Base-by-base conservation (phyloP, 2,329 filamentous ascomycete genomes). In the Chaetomium strumarium region DNA sequence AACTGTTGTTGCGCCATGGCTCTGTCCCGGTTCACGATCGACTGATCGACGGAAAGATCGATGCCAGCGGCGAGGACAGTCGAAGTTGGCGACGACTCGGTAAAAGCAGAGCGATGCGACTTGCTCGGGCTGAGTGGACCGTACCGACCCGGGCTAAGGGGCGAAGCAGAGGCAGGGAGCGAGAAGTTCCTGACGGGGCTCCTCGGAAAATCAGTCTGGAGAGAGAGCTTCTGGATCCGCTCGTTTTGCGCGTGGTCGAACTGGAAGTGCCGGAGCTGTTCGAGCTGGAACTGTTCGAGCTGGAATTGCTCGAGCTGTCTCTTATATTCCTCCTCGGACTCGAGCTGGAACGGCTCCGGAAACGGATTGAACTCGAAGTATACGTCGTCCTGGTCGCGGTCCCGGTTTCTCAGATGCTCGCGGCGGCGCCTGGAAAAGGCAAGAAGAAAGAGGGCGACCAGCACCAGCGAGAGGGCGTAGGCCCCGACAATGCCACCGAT, bases 401-500 rank as follows among this genome's bases (percentile, higher is more conserved):
- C 80, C 66, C 68, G 83, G 68, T 67, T 73, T 46, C 66, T 64
- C 41, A 83, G 68, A 55, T 74, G 77, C 45, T 77, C 71, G 20
- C 79, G 77, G 19, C 80, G 74, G 54, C 68, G 75, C 66, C 76
- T 81, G 48, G 78, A 72, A 8, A 90, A 75, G 19, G 79, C 67
- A 39, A 90, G 73, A 8, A 90, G 73, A 43, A 81, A 72, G 33
- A 81, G 74, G 62, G 88, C 84, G 62, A 93, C 81, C 62, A 93
- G 69, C 63, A 90, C 76, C 64, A 95, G 77, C 34, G 83, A 88
- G 55, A 89, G 68, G 53, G 91, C 77, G 80, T 96, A 96, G 54
- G 88, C 85, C 56, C 85, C 90, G 54, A 92, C 78, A 55, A 97
- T 87, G 60, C 85, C 89, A 58, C 87, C 86, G 61, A 96, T 84